Percentiles rank a stretch among this genome's conserved stretches.
Conservation (phyloP, 2,329 filamentous ascomycete genomes). For the Gyromitra esculenta region DNA sequence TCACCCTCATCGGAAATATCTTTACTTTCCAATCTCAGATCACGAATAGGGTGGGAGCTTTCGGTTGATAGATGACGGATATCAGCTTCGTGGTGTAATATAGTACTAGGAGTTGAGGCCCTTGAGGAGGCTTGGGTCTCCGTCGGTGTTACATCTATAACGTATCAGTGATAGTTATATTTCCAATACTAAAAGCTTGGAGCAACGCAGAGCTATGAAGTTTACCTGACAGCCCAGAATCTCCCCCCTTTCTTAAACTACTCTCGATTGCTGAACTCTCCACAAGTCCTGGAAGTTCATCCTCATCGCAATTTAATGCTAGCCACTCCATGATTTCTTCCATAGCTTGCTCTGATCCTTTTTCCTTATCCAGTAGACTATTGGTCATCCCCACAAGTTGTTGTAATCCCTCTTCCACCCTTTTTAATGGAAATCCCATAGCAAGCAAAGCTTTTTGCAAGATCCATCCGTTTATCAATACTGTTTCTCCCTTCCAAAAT, state of each 20-base stretch:
- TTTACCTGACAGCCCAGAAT: constrained; percentile 19
- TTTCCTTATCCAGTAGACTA: constrained; percentile 29
- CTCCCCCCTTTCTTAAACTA: constrained; percentile 20
- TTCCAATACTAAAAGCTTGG: not conserved
- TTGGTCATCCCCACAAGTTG: constrained; percentile 70
- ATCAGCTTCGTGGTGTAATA: constrained; percentile 20
- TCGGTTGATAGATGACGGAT: constrained; percentile 37
- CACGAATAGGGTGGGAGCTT: not conserved
- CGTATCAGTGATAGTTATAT: not conserved
- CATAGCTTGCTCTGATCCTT: constrained; percentile 61
- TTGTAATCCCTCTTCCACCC: constrained; percentile 72
- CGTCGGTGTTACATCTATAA: constrained; percentile 18
- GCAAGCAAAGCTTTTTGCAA: constrained; percentile 76
- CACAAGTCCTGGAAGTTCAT: constrained; percentile 78
- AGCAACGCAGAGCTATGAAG: not conserved
- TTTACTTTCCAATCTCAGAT: constrained; percentile 57
- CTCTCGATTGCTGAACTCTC: constrained; percentile 57
- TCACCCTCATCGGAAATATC: constrained; percentile 50
- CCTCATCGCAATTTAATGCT: constrained; percentile 75
- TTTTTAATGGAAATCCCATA: constrained; percentile 73
- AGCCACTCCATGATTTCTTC: constrained; percentile 92
- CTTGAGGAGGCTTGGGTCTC: constrained; percentile 25
- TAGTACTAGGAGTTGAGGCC: constrained; percentile 17
- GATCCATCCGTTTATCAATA: constrained; percentile 83
- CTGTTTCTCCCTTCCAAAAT: constrained; percentile 68